A percentile compares a stretch with the other conserved stretches of the same genome.
Evolutionary conservation across 495 filamentous ascomycete species (phyloP).

Genomic region (Penicillium malachiteum): DNA sequence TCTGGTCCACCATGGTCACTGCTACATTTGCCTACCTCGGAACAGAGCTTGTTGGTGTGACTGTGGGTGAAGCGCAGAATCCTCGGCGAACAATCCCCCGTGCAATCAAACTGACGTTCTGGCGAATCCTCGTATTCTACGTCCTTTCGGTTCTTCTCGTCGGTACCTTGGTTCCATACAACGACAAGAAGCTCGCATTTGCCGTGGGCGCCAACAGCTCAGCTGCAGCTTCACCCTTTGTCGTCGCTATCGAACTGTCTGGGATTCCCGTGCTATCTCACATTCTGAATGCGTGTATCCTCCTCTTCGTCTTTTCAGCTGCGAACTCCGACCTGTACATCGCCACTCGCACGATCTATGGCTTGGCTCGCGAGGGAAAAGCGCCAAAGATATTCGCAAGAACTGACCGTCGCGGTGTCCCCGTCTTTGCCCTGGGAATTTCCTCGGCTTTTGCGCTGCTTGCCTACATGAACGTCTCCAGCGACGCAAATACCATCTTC

Average conservation of each 20-base stretch:
- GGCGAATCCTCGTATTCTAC: slow-evolving; percentile 84
- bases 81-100: slow-evolving; percentile 73
- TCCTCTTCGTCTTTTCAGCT: slow-evolving; percentile 78
- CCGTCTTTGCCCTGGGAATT: slow-evolving; percentile 63
- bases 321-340: slow-evolving; percentile 76
- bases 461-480: slow-evolving; percentile 76
- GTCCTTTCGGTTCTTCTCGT: slow-evolving; percentile 52
- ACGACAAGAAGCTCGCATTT: slow-evolving; percentile 52
- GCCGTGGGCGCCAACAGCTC: slow-evolving; percentile 46
- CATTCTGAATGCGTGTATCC: slow-evolving; percentile 64
- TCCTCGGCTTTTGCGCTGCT: slow-evolving; percentile 64
- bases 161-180: slow-evolving; percentile 56
- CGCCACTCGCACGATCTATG: slow-evolving; percentile 77
- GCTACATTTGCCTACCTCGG: slow-evolving; percentile 83
- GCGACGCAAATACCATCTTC: slow-evolving; percentile 68
- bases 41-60: slow-evolving; percentile 78
- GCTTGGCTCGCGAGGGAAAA: slow-evolving; percentile 72
- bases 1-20: slow-evolving; percentile 76
- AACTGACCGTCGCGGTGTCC: slow-evolving; percentile 75
- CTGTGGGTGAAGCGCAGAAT: slow-evolving; percentile 70
- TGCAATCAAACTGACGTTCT: slow-evolving; percentile 80
- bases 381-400: slow-evolving; percentile 69
- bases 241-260: slow-evolving; percentile 56
- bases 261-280: slow-evolving; percentile 53
- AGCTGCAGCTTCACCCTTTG: slow-evolving; percentile 60